Percentiles rank a stretch among this genome's conserved stretches.
Conservation (phyloP, 352 stramenopile genomes). For the Globisporangium perplexum region DNA sequence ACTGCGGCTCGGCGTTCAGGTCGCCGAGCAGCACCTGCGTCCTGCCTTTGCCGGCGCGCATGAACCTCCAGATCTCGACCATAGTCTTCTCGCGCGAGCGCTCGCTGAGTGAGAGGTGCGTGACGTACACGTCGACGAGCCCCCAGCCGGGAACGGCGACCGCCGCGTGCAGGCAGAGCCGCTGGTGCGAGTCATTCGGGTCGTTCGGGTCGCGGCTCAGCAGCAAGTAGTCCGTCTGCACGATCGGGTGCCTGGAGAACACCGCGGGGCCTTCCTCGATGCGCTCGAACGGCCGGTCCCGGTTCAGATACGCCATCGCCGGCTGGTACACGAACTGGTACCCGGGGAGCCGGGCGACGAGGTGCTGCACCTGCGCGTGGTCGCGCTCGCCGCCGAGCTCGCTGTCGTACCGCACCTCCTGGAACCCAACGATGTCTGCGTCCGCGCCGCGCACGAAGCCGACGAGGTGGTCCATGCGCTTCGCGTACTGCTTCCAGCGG, state of each 20-base stretch:
- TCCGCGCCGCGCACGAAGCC: constrained; percentile 37
- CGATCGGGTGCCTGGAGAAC: constrained; percentile 75
- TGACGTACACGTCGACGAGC: constrained; percentile 81
- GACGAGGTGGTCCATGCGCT: constrained; percentile 71
- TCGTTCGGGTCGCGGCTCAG: constrained; percentile 76
- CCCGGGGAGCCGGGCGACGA: constrained; percentile 44
- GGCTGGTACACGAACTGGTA: constrained; percentile 87
- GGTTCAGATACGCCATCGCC: constrained; percentile 82
- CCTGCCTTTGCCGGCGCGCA: constrained; percentile 47
- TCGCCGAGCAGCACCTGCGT: constrained; percentile 82
- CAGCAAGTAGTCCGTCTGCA: constrained; percentile 76
- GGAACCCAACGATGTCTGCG: constrained; percentile 78
- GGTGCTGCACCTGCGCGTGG: constrained; percentile 76
- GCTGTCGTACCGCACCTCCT: constrained; percentile 83
- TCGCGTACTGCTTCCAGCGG: constrained; percentile 70
- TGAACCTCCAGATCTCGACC: constrained; percentile 79
- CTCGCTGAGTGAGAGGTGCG: constrained; percentile 80
- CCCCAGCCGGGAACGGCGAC: constrained; percentile 63
- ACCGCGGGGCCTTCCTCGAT: constrained; percentile 83
- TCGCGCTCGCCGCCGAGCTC: constrained; percentile 54
- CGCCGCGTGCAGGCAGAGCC: constrained; percentile 74
- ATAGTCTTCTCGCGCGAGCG: constrained; percentile 66
- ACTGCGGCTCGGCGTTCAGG: constrained; percentile 85
- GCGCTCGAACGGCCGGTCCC: constrained; percentile 46
- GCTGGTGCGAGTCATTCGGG: constrained; percentile 81